phyloP scores from a whole-genome alignment of 352 stramenopile species.

The Phytopythium montanum region DNA sequence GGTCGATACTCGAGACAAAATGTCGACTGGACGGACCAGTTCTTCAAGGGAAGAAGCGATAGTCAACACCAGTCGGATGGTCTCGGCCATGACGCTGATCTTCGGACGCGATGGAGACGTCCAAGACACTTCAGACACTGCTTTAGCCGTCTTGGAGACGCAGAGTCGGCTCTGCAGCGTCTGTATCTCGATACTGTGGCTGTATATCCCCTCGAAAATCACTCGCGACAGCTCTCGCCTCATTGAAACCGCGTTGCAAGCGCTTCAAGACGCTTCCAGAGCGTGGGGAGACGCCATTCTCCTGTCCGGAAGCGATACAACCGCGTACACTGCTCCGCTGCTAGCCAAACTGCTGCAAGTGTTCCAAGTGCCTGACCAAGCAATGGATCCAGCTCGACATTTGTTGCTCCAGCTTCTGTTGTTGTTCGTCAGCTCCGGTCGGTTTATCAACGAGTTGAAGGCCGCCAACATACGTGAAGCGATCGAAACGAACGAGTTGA shows the following conservation, averaged over 20 bases:
- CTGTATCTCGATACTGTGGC: background rate
- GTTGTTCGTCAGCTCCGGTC: conserved; percentile 47
- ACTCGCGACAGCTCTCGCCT: background rate
- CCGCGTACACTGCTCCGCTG: conserved; percentile 15
- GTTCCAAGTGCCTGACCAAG: conserved; percentile 22
- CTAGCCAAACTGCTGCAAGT: conserved; percentile 33
- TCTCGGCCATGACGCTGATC: background rate
- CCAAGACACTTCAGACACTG: background rate
- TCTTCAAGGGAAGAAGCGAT: background rate
- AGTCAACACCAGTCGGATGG: background rate
- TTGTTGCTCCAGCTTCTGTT: conserved; percentile 50
- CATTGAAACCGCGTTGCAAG: background rate
- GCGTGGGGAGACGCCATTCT: conserved; percentile 29
- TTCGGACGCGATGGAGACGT: background rate
- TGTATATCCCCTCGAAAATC: background rate
- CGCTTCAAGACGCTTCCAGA: conserved; percentile 2
- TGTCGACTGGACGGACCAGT: background rate
- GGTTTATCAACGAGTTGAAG: conserved; percentile 58
- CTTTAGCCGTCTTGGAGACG: background rate
- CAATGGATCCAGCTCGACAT: conserved; percentile 26
- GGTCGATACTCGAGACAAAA: background rate
- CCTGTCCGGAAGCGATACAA: conserved; percentile 20
- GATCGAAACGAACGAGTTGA: conserved; percentile 60
- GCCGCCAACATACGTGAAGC: conserved; percentile 32
- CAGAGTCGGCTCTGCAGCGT: background rate